Evolutionary conservation across 108 stramenopile species (phyloP).

Genomic region (Discostella stelligeroides): DNA sequence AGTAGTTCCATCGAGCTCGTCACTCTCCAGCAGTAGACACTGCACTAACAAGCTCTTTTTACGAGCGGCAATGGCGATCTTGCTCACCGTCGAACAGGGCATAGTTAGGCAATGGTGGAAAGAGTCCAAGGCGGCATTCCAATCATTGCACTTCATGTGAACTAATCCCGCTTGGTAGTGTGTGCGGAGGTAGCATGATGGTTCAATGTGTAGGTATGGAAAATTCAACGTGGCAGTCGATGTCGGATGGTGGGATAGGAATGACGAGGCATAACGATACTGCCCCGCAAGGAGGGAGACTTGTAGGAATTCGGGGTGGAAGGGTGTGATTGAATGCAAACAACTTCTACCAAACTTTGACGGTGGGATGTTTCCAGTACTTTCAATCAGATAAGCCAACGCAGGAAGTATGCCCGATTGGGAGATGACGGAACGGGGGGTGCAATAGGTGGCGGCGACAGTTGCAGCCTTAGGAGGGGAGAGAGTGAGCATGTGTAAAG

Average conservation of each 20-base stretch:
- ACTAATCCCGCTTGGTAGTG: conserved; percentile 70
- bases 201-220: not conserved
- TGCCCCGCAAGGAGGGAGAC: conserved; percentile 58
- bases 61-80: conserved; percentile 64
- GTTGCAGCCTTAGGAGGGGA: conserved; percentile 29
- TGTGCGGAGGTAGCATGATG: conserved; percentile 55
- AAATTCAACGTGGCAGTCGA: not conserved
- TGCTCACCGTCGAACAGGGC: conserved; percentile 48
- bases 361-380: not conserved
- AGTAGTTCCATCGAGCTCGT: conserved; percentile 32
- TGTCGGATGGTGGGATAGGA: conserved; percentile 30
- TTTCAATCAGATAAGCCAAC: conserved; percentile 40
- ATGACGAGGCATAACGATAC: conserved; percentile 51
- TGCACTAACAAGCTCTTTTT: conserved; percentile 72
- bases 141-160: conserved; percentile 61
- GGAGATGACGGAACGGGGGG: conserved; percentile 30
- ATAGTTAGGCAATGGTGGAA: conserved; percentile 68
- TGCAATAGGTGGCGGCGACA: conserved; percentile 28
- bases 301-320: conserved; percentile 63
- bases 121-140: conserved; percentile 58
- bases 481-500: too few species aligned
- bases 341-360: not conserved
- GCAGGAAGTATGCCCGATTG: conserved; percentile 57
- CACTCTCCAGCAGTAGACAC: conserved; percentile 44
- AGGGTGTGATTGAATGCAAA: conserved; percentile 22